Evolutionary conservation across 192 early-diverging fungal genomes (phyloP).

Genomic region (Coemansia reversa): DNA sequence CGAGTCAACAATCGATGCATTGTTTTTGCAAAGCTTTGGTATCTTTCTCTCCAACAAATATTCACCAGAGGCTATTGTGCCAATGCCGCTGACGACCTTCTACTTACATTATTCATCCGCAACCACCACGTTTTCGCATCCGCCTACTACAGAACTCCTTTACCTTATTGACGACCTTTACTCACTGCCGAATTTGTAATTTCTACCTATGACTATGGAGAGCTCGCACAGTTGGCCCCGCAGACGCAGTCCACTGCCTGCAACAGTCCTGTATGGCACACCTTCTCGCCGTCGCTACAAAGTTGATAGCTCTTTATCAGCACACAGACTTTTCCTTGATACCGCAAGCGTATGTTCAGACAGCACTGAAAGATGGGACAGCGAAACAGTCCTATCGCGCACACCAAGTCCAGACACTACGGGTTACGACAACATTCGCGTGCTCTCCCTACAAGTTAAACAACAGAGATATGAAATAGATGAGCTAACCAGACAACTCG

Average conservation of each 20-base stretch:
- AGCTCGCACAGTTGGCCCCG: slow-evolving; percentile 33
- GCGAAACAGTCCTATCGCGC: slow-evolving; percentile 17
- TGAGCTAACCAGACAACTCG: slow-evolving; percentile 28
- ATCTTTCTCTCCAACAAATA: too few species aligned
- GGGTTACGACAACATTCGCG: slow-evolving; percentile 14
- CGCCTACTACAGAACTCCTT: too few species aligned
- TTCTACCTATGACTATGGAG: not conserved
- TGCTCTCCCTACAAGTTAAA: slow-evolving; percentile 18
- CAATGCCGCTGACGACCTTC: too few species aligned
- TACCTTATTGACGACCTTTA: too few species aligned
- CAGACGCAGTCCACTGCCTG: slow-evolving; percentile 43
- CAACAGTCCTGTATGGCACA: slow-evolving; percentile 16
- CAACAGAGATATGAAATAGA: slow-evolving; percentile 33
- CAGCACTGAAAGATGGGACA: slow-evolving; percentile 27
- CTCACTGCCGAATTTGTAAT: not conserved
- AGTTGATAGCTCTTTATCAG: not conserved
- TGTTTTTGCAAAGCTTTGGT: too few species aligned
- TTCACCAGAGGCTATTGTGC: too few species aligned
- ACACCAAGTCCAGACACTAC: slow-evolving; percentile 9
- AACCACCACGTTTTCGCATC: too few species aligned
- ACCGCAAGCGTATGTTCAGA: not conserved
- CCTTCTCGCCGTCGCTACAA: slow-evolving; percentile 27
- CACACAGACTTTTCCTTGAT: not conserved
- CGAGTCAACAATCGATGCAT: too few species aligned
- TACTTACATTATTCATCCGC: too few species aligned